These are phyloP conservation scores for Colletotrichum siamense DNA, from an alignment of 2,329 filamentous ascomycete species.

Conservation along the genomic window DNA sequence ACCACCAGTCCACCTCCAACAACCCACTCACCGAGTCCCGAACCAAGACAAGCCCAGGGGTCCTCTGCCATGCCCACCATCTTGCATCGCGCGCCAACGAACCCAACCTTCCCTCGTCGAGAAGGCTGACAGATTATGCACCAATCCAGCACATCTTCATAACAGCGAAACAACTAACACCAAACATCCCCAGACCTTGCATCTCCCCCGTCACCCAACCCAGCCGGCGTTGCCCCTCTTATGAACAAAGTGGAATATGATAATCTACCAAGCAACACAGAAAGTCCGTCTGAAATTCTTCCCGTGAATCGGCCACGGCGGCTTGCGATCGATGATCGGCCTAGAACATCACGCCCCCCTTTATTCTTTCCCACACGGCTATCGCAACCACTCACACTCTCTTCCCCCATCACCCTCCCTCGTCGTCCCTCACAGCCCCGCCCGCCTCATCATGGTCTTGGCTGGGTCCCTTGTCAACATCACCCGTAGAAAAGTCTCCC, in stretches of 20 bases:
- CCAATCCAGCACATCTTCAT: neutral
- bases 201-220: neutral
- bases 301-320: constrained; percentile 2
- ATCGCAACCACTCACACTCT: neutral
- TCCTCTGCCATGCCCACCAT: neutral
- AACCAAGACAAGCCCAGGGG: constrained; percentile 5
- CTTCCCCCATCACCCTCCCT: neutral
- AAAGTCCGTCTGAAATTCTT: neutral
- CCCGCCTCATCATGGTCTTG: neutral
- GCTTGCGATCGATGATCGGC: constrained; percentile 15
- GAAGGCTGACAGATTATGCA: constrained; percentile 21
- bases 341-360: neutral
- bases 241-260: neutral
- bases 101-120: constrained; percentile 22
- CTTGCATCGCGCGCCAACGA: constrained; percentile 1
- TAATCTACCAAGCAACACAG: neutral
- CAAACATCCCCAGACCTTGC: neutral
- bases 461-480: neutral
- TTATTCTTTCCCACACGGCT: neutral
- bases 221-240: neutral
- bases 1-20: neutral
- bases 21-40: neutral
- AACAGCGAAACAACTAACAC: neutral
- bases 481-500: neutral
- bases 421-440: neutral